Evolutionary conservation across 2,329 filamentous ascomycete species (phyloP).

Genomic region (Talaromyces sp.): DNA sequence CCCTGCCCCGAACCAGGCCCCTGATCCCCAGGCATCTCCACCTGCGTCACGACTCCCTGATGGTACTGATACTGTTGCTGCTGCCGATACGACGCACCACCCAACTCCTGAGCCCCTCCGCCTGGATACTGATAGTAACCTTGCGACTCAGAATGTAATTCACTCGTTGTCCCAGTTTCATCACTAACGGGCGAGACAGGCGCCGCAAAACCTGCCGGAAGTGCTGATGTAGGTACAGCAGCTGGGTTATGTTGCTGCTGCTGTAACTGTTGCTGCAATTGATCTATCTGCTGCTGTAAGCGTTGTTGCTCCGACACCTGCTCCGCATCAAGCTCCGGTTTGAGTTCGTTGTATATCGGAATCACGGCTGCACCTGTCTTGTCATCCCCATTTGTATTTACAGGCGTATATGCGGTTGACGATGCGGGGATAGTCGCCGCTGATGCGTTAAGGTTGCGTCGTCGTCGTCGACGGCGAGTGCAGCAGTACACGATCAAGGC

Average conservation of each 20-base stretch:
- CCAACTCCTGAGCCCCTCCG: constrained; percentile 9
- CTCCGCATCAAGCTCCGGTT: constrained; percentile 14
- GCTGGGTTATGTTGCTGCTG: constrained; percentile 13
- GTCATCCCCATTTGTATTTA: neutral
- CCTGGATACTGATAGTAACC: constrained; percentile 7
- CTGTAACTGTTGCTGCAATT: neutral
- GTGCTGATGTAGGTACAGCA: neutral
- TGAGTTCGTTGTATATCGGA: constrained; percentile 1
- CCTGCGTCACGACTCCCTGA: constrained; percentile 2
- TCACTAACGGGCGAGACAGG: neutral
- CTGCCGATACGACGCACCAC: neutral
- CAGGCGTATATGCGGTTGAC: neutral
- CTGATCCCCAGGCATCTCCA: constrained; percentile 8
- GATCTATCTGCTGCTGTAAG: neutral
- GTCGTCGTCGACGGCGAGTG: neutral
- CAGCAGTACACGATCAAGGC: constrained; percentile 6
- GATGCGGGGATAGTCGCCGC: neutral
- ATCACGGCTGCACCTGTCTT: neutral
- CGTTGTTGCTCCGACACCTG: neutral
- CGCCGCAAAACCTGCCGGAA: neutral
- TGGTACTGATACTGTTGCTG: constrained; percentile 11
- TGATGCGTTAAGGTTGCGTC: neutral
- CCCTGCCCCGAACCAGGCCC: neutral
- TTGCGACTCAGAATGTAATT: constrained; percentile 10
- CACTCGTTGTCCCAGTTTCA: neutral